Conservation (phyloP, 768 basidiomycete genomes). For the Calocybe cyanea region DNA sequence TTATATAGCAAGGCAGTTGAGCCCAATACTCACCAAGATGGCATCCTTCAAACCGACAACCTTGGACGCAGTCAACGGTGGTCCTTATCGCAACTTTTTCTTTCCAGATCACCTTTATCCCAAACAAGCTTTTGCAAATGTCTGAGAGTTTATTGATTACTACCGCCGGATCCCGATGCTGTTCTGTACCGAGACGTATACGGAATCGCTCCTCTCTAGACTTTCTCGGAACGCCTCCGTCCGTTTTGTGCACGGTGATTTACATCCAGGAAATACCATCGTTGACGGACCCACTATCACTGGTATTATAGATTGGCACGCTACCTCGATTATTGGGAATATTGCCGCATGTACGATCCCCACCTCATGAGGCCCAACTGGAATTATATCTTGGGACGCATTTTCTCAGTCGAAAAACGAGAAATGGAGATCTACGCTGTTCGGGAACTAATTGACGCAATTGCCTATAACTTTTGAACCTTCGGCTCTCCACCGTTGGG, state of each 20-base stretch:
- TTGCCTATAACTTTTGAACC: no score
- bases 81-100: neutral
- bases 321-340: slow-evolving; percentile 1
- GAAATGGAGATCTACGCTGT: no score
- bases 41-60: neutral
- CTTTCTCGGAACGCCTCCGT: neutral
- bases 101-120: neutral
- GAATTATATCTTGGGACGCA: no score
- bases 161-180: no score
- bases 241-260: neutral
- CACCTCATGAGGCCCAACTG: no score
- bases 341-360: neutral
- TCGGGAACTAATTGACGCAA: no score
- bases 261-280: neutral
- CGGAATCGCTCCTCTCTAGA: no score
- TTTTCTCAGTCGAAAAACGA: no score
- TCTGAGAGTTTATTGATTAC: no score
- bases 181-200: no score
- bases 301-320: no score
- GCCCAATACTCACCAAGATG: neutral
- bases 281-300: neutral
- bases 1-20: slow-evolving; percentile 19
- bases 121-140: neutral
- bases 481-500: no score
- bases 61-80: neutral